Percentiles rank a stretch among this genome's conserved stretches.
Evolutionary conservation across 768 basidiomycete species (phyloP).

Genomic region (Mycena vulgaris): DNA sequence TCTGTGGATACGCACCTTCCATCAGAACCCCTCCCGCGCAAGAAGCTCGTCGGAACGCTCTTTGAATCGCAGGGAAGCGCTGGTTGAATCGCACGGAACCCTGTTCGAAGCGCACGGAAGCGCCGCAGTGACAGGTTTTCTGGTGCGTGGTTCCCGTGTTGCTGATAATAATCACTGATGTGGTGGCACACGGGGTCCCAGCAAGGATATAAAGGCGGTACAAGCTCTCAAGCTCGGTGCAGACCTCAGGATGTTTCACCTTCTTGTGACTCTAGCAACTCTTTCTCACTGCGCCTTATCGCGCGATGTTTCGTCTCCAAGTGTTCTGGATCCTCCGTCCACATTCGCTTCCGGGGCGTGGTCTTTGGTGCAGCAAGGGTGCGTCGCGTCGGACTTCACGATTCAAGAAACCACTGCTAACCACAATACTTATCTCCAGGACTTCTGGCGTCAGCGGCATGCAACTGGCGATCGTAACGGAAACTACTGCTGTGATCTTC

Average conservation of each 20-base stretch:
- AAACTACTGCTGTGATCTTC: constrained; percentile 40
- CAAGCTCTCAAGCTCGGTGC: constrained; percentile 11
- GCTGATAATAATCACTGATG: not conserved
- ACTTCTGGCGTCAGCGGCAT: constrained; percentile 41
- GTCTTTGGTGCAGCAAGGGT: constrained; percentile 28
- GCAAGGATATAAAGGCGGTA: constrained; percentile 8
- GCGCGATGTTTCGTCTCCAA: constrained; percentile 22
- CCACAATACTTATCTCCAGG: constrained; percentile 24
- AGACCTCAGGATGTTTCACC: constrained; percentile 17
- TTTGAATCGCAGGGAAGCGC: constrained; percentile 15
- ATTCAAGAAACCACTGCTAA: constrained; percentile 5
- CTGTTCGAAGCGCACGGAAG: constrained; percentile 3
- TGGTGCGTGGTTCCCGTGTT: not conserved
- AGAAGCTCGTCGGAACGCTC: not conserved
- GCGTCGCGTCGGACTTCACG: constrained; percentile 10
- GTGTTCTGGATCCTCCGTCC: constrained; percentile 18
- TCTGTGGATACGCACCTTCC: constrained; percentile 20
- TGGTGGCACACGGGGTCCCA: constrained; percentile 6
- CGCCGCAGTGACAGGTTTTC: not conserved
- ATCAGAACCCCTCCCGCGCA: constrained; percentile 17
- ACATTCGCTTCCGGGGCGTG: constrained; percentile 23
- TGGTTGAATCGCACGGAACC: constrained; percentile 10
- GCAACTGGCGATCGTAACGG: constrained; percentile 37
- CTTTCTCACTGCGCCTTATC: constrained; percentile 12
- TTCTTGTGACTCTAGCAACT: constrained; percentile 23